Evolutionary conservation across 2,329 filamentous ascomycete species (phyloP).

Genomic region (Aspergillus uvarum): DNA sequence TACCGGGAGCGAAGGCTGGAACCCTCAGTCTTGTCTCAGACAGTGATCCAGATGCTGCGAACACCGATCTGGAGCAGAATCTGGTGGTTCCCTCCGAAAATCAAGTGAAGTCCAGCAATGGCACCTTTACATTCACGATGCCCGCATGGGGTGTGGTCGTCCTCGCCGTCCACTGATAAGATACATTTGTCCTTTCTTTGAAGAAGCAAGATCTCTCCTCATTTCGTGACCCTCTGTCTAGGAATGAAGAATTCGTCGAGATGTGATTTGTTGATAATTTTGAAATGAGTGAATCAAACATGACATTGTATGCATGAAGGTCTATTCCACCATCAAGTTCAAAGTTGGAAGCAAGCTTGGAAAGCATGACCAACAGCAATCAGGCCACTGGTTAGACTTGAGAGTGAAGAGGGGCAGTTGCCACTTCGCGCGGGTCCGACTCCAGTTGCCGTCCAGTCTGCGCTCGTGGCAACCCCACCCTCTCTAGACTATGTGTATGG

Average conservation of each 20-base stretch:
- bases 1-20: slow-evolving; percentile 11
- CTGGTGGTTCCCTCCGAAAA: slow-evolving; percentile 8
- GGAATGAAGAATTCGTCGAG: too few relatives aligned
- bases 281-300: too few relatives aligned
- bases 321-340: too few relatives aligned
- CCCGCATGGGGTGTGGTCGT: slow-evolving; percentile 25
- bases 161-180: slow-evolving; percentile 13
- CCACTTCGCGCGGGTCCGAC: neutral
- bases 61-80: slow-evolving; percentile 7
- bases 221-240: too few relatives aligned
- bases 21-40: slow-evolving; percentile 22
- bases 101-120: slow-evolving; percentile 11
- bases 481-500: too few relatives aligned
- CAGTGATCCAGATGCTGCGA: slow-evolving; percentile 17
- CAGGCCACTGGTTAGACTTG: neutral
- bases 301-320: too few relatives aligned
- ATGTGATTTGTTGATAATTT: too few relatives aligned
- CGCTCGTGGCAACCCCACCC: neutral
- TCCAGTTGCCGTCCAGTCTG: neutral
- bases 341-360: neutral
- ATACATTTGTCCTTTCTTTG: too few relatives aligned
- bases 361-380: neutral
- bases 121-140: slow-evolving; percentile 19
- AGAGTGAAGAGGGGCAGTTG: neutral
- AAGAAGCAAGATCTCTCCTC: too few relatives aligned